Conservation (phyloP, 768 basidiomycete genomes). For the Tulasnella sp. region DNA sequence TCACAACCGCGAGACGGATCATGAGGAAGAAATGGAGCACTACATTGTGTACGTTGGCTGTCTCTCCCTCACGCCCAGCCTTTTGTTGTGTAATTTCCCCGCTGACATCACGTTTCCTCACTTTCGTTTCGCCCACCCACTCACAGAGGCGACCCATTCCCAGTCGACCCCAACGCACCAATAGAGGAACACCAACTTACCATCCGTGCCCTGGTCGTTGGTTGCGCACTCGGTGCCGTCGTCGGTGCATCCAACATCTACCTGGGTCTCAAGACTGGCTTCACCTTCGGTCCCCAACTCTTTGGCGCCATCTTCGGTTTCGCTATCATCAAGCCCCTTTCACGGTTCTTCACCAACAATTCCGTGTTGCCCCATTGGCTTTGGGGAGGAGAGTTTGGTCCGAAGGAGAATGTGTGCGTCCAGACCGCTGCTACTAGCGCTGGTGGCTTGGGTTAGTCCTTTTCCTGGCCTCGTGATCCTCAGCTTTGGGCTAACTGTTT, state of each 20-base stretch:
- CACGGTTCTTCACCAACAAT: constrained; percentile 42
- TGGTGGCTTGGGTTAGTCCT: constrained; percentile 40
- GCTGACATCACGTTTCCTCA: neutral
- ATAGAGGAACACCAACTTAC: constrained; percentile 46
- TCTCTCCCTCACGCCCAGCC: neutral
- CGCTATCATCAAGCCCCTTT: constrained; percentile 51
- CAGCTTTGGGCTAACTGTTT: neutral
- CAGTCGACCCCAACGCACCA: constrained; percentile 41
- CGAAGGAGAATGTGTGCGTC: constrained; percentile 60
- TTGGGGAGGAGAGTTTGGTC: constrained; percentile 51
- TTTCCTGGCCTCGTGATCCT: neutral
- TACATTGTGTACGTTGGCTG: neutral
- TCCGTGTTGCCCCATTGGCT: constrained; percentile 37
- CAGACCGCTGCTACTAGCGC: constrained; percentile 40
- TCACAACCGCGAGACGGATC: neutral
- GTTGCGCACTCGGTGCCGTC: constrained; percentile 45
- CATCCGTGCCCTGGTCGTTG: constrained; percentile 41
- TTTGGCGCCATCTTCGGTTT: constrained; percentile 58
- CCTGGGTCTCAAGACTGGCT: constrained; percentile 60
- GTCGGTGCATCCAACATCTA: constrained; percentile 39
- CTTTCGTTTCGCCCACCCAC: neutral
- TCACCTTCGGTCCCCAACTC: constrained; percentile 55
- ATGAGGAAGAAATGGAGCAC: neutral
- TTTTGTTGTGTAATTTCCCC: neutral
- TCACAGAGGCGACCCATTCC: constrained; percentile 40